A percentile compares a stretch with the other conserved stretches of the same genome.
Conservation (phyloP, 192 early-diverging fungal genomes). For the Coemansia sp. region DNA sequence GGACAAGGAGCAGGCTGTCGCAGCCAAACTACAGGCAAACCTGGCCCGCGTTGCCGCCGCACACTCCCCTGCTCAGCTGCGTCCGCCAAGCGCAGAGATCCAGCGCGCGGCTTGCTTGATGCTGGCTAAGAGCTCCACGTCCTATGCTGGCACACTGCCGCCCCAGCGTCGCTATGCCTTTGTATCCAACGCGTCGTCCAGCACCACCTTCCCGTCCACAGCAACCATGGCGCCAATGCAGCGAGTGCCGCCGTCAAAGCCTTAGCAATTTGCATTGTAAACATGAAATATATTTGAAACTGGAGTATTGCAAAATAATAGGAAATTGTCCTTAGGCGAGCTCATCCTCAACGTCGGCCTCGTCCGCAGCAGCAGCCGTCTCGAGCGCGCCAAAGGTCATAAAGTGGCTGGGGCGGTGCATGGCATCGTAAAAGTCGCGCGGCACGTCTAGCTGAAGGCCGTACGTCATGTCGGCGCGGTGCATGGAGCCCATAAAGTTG, state of each 20-base stretch:
- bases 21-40: conserved; percentile 26
- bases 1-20: conserved; percentile 28
- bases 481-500: conserved; percentile 96
- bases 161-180: conserved; percentile 46
- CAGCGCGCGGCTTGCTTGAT: conserved; percentile 27
- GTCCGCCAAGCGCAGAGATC: conserved; percentile 33
- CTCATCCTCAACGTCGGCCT: conserved; percentile 52
- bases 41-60: conserved; percentile 25
- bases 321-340: conserved; percentile 25
- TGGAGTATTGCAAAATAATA: not conserved
- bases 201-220: conserved; percentile 18
- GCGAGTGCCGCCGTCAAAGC: not conserved
- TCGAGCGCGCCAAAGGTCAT: conserved; percentile 83
- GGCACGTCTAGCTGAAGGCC: conserved; percentile 84
- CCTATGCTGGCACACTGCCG: conserved; percentile 44
- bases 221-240: conserved; percentile 47
- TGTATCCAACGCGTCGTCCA: conserved; percentile 31
- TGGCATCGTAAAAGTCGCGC: conserved; percentile 96
- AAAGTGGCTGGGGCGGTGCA: conserved; percentile 94
- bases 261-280: not conserved
- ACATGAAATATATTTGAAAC: not conserved
- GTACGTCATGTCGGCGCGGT: conserved; percentile 92
- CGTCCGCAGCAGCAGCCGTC: conserved; percentile 14
- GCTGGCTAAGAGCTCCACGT: conserved; percentile 12
- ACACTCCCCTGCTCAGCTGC: conserved; percentile 18